Percentiles rank a stretch among this genome's conserved stretches.
phyloP scores from a whole-genome alignment of 202 grass and related monocot species.

The Schoenoplectus tabernaemontani region DNA sequence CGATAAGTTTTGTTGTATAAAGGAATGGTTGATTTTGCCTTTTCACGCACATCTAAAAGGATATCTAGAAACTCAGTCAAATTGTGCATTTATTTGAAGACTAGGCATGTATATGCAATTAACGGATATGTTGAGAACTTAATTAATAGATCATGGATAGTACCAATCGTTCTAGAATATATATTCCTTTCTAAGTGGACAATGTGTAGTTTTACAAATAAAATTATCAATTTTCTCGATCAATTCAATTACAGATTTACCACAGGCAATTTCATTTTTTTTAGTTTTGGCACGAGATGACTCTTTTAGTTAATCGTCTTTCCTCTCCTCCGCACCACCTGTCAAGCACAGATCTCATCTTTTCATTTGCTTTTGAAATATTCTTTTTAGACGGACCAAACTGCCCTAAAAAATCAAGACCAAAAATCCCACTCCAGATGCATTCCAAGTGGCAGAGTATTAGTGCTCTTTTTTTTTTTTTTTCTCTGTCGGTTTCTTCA shows the following conservation, averaged over 20 bases:
- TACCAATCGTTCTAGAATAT: not conserved
- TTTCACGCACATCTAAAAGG: not conserved
- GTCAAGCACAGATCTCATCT: not conserved
- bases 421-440: not conserved
- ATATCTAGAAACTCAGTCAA: not conserved
- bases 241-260: not conserved
- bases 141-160: not conserved
- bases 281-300: not conserved
- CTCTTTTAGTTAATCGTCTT: not conserved
- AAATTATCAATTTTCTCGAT: not conserved
- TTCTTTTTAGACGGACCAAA: not conserved
- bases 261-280: not conserved
- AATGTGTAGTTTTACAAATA: not conserved
- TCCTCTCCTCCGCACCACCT: not conserved
- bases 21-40: not conserved
- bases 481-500: too few species aligned
- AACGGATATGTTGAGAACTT: not conserved
- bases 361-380: not conserved
- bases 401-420: not conserved
- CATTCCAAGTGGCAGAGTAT: not conserved
- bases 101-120: not conserved
- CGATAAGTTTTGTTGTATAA: not conserved
- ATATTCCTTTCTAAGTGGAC: not conserved
- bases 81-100: not conserved
- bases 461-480: not conserved